A percentile compares a stretch with the other conserved stretches of the same genome.
These are phyloP conservation scores for Phylloporus arenicola DNA, from an alignment of 768 basidiomycete genomes.

Conservation along the genomic window DNA sequence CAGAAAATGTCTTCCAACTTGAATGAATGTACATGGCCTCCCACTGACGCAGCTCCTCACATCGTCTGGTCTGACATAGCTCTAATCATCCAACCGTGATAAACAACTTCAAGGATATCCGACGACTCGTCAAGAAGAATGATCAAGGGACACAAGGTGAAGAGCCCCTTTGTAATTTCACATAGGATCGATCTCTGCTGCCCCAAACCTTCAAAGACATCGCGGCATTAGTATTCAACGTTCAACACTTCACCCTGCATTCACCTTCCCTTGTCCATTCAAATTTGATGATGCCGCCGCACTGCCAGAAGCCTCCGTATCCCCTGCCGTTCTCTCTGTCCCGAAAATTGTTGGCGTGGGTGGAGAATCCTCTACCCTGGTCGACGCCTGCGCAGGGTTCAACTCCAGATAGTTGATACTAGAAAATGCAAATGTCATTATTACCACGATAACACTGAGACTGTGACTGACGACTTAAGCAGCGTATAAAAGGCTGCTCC, in stretches of 20 bases:
- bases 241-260: background rate
- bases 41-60: no score
- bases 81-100: no score
- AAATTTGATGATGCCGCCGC: background rate
- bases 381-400: constrained; percentile 29
- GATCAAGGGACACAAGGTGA: no score
- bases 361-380: constrained; percentile 25
- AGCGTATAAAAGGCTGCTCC: constrained; percentile 51
- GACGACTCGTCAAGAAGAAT: no score
- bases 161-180: no score
- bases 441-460: background rate
- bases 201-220: no score
- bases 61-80: no score
- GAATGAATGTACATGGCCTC: no score
- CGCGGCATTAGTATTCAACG: background rate
- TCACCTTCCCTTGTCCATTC: background rate
- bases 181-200: no score
- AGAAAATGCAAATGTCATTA: background rate
- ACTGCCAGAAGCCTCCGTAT: constrained; percentile 4
- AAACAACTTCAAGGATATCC: no score
- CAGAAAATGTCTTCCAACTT: no score
- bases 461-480: constrained; percentile 44
- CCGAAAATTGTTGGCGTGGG: constrained; percentile 12
- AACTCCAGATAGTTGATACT: constrained; percentile 27
- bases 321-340: background rate